Evolutionary conservation across 441 rosid species (phyloP).

Genomic region (Dalechampia spathulata): DNA sequence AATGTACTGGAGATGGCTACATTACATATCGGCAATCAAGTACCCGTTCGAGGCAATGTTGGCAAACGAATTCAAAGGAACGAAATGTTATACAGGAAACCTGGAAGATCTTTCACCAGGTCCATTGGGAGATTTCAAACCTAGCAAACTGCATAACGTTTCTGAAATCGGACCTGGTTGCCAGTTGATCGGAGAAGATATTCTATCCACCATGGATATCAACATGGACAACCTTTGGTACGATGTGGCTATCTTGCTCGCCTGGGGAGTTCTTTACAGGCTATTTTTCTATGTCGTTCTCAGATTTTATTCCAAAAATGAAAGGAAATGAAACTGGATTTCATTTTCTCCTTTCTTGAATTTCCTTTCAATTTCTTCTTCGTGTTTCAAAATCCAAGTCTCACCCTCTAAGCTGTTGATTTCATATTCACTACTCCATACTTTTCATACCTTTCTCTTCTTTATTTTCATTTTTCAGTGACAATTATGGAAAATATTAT

Average conservation of each 20-base stretch:
- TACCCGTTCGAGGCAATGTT: constrained; percentile 61
- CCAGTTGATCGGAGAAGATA: constrained; percentile 42
- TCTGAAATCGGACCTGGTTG: constrained; percentile 4
- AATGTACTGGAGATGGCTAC: constrained; percentile 51
- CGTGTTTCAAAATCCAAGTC: too few relatives aligned
- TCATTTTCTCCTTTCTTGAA: neutral
- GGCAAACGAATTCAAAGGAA: constrained; percentile 40
- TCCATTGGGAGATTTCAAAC: constrained; percentile 35
- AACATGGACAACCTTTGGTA: constrained; percentile 35
- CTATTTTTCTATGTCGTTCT: constrained; percentile 46
- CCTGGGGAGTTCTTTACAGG: constrained; percentile 56
- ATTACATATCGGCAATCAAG: constrained; percentile 55
- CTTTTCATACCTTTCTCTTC: too few relatives aligned
- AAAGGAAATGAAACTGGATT: constrained; percentile 32
- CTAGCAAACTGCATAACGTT: constrained; percentile 24
- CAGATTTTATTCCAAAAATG: constrained; percentile 47
- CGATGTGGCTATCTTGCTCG: constrained; percentile 43
- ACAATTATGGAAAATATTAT: too few relatives aligned
- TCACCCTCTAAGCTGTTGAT: too few relatives aligned
- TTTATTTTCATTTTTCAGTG: too few relatives aligned
- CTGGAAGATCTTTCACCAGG: constrained; percentile 37
- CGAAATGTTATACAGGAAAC: constrained; percentile 31
- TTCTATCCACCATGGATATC: constrained; percentile 40
- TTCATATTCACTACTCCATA: too few relatives aligned
- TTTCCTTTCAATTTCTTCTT: too few relatives aligned